A percentile compares a stretch with the other conserved stretches of the same genome.
Evolutionary conservation across 192 early-diverging fungal species (phyloP).

Genomic region (Entophlyctis luteolus): DNA sequence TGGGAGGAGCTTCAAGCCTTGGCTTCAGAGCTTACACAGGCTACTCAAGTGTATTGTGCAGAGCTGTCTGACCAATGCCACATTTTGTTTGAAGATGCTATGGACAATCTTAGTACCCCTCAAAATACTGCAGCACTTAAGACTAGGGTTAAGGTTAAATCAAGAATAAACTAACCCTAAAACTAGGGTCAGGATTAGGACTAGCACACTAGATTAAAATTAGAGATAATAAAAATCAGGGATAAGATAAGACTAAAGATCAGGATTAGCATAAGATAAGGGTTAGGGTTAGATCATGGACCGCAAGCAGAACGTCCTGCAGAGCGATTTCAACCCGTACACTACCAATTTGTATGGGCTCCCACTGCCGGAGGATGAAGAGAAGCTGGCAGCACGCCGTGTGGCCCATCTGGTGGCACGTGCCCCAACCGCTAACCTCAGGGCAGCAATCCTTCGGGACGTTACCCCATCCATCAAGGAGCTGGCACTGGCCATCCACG

Average conservation of each 20-base stretch:
- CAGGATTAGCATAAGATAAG: no score
- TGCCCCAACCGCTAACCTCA: not conserved
- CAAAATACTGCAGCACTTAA: not conserved
- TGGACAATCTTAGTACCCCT: slow-evolving; percentile 16
- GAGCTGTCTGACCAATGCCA: no score
- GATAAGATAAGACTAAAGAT: no score
- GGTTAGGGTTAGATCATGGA: no score
- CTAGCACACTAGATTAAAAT: no score
- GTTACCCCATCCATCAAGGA: not conserved
- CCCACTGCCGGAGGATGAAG: not conserved
- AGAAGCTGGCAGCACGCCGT: not conserved
- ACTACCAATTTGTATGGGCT: not conserved
- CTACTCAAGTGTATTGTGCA: not conserved
- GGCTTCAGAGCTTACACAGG: not conserved
- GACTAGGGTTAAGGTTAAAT: not conserved
- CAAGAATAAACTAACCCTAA: no score
- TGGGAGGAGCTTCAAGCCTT: not conserved
- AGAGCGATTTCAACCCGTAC: not conserved
- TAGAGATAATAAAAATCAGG: no score
- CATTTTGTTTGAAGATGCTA: slow-evolving; percentile 1
- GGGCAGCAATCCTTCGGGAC: not conserved
- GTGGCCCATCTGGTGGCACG: not conserved
- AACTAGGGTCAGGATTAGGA: no score
- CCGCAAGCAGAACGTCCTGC: not conserved
- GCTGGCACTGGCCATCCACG: not conserved